Evolutionary conservation across 371 early-diverging fungal genomes (phyloP).

Genomic region (Rhizopus sp.): DNA sequence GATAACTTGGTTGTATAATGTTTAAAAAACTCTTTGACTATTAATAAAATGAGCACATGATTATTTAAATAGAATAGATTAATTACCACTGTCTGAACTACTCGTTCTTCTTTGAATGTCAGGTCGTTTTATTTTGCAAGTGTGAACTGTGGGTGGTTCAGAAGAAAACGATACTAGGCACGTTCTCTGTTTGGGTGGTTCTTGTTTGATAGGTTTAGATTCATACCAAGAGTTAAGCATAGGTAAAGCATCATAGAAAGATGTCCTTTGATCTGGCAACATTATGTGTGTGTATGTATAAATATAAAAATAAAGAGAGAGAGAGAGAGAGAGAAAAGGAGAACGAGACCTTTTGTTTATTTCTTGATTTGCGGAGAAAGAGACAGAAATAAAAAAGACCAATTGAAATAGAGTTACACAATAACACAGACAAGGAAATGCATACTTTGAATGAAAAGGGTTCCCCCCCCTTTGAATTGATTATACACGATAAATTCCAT

Average conservation of each 20-base stretch:
- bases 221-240: constrained; percentile 40
- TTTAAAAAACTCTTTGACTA: constrained; percentile 24
- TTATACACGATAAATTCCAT: too few species aligned
- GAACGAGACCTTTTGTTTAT: background rate
- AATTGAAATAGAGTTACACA: background rate
- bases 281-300: too few species aligned
- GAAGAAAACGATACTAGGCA: constrained; percentile 33
- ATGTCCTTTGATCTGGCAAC: constrained; percentile 14
- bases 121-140: constrained; percentile 4
- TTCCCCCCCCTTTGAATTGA: background rate
- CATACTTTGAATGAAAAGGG: background rate
- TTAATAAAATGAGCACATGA: background rate
- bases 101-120: constrained; percentile 16
- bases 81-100: constrained; percentile 20
- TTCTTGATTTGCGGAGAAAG: constrained; percentile 6
- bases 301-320: constrained; percentile 1
- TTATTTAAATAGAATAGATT: background rate
- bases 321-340: constrained; percentile 5
- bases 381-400: constrained; percentile 3
- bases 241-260: constrained; percentile 38
- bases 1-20: constrained; percentile 25
- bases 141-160: constrained; percentile 35
- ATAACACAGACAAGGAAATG: constrained; percentile 1
- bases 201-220: background rate
- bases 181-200: constrained; percentile 9